Evolutionary conservation across 2,329 filamentous ascomycete species (phyloP), one percentile per base, ranked within the genome.

Genomic region (Talaromyces funiculosus): DNA sequence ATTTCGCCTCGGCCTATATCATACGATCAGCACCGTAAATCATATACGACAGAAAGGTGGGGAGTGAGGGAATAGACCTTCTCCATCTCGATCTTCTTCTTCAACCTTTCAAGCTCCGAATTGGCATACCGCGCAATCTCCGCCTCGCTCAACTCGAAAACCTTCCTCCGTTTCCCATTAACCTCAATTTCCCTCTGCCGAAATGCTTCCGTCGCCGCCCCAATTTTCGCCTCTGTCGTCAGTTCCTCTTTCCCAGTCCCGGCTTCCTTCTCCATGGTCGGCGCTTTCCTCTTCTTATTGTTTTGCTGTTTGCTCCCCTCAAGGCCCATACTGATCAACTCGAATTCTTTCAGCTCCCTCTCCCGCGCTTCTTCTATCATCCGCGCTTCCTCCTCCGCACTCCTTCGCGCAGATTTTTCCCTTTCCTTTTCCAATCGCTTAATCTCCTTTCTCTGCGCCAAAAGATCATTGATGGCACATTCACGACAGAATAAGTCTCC

Each of bases 401-500:
- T 78, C 26, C 92, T 88, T 59, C 83, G 81, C 63, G 82, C 79
- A 29, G 85, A 83, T 31, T 82, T 78, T 65, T 87, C 86, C 20
- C 84, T 80, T 22, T 84, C 81, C 66, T 85, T 88, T 63, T 90
- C 90, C 2, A 90, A 71, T 0, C 94, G 85, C 72, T 92, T 94
- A 65, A 96, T 92, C 71, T 97, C 94, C 77, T 92, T 90, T 67
- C 90, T 88, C 75, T 99, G 93, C 0, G 91, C 84, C 1, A 97
- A 81, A n/a, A 99, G 86, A 69, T 97, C 96, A 66, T 81, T 87
- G 57, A 97, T 84, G 8, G 92, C 92, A 77, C 93, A 99, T 78
- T 97, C 94, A 67, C 91, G 87, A 74, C 93, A 99, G 78, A 97
- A 97, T 14, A 99, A 81, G 74, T 97, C 92, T 63, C 93, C 93